phyloP scores from a whole-genome alignment of 495 filamentous ascomycete species.

The Tuber brumale region DNA sequence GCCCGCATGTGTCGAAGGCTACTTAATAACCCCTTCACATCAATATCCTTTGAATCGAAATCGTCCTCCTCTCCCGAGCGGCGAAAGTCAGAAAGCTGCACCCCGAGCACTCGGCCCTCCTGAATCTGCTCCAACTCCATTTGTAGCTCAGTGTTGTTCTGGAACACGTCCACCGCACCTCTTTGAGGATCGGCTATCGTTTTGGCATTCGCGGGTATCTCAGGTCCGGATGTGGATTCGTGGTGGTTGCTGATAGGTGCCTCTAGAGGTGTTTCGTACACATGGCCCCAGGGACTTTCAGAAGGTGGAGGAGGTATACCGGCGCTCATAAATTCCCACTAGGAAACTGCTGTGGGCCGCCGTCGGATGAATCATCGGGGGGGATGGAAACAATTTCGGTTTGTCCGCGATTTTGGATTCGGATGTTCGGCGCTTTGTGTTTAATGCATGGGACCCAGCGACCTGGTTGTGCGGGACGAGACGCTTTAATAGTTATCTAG shows the following conservation, averaged over 20 bases:
- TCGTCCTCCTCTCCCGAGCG: not conserved
- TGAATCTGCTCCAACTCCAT: not conserved
- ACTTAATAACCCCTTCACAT: not conserved
- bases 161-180: not conserved
- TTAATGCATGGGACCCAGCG: not conserved
- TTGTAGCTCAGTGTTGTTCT: not conserved
- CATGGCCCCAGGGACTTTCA: not conserved
- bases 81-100: not conserved
- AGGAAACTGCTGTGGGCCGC: not conserved
- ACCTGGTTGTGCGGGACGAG: not conserved
- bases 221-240: not conserved
- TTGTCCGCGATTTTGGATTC: not conserved
- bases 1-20: not conserved
- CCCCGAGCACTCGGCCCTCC: not conserved
- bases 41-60: not conserved
- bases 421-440: not conserved
- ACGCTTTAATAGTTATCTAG: not conserved
- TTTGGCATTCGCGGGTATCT: not conserved
- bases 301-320: not conserved
- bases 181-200: not conserved
- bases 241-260: not conserved
- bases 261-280: not conserved
- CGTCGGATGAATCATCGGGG: not conserved
- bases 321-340: not conserved
- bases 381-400: not conserved